These are phyloP conservation scores for Ascochyta pisi DNA, from an alignment of 2,329 filamentous ascomycete species.

Conservation along the genomic window DNA sequence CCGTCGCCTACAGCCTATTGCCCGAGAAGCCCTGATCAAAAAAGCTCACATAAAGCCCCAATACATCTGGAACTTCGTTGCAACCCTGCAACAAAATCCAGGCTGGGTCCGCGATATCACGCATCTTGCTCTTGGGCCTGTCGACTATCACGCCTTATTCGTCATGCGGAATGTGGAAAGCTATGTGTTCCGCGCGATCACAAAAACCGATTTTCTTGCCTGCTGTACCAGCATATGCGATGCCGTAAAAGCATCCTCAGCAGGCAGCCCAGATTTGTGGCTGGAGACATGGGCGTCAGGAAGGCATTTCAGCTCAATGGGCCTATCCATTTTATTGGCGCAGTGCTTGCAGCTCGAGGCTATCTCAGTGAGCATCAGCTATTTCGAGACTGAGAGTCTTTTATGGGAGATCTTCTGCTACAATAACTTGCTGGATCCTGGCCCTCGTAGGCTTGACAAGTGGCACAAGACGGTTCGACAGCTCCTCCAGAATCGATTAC, in stretches of 20 bases:
- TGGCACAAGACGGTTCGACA: background rate
- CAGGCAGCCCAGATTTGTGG: background rate
- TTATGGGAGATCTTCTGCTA: background rate
- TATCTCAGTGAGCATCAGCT: background rate
- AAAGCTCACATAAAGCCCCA: background rate
- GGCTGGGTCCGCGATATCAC: background rate
- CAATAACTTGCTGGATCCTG: background rate
- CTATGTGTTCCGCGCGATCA: background rate
- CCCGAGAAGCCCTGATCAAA: background rate
- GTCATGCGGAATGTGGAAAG: background rate
- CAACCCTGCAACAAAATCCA: background rate
- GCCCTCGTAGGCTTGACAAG: background rate
- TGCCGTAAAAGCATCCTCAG: background rate
- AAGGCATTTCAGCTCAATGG: background rate
- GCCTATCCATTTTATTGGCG: background rate
- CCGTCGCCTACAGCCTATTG: background rate
- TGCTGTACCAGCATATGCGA: background rate
- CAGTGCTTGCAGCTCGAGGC: background rate
- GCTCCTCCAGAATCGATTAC: background rate
- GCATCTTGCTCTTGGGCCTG: background rate
- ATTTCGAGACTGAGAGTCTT: background rate
- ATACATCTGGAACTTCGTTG: background rate
- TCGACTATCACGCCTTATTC: background rate
- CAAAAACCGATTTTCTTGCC: background rate
- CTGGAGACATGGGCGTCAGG: background rate